Evolutionary conservation across 2,329 filamentous ascomycete genomes (phyloP), one percentile per base, ranked within the genome.

Genomic region (Scolecobasidium constrictum): DNA sequence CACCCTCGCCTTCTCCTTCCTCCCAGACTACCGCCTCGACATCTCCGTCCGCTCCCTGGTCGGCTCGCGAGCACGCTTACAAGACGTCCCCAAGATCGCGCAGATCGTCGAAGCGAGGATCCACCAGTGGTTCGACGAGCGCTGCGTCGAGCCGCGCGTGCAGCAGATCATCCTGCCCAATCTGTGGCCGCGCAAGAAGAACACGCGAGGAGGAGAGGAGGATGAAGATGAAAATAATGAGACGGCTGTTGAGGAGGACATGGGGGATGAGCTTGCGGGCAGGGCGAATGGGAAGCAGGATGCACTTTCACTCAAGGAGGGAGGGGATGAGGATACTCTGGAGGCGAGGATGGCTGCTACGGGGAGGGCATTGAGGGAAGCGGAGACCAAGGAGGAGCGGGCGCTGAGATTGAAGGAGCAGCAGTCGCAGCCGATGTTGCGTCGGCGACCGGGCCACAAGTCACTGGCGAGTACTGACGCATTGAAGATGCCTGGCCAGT

Each of bases 1-100:
- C 3, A 93, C 87, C 57, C 82, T 98, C 60, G 86, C 86, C 0
- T 96, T 98, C 62, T 93, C 86, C 44, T 98, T 98, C 57, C 72
- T 90, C 23, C 84, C 90, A 58, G 85, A 92, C 63, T 93, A 93
- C 64, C 72, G 85, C 19, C 71, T 93, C 16, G 86, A 92, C 59
- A 81, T 93, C 49, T 86, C 81, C 3, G 83, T 90, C 20, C 75
- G 83, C 48, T 87, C 83, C 42, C 70, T 92, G 12, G 74, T 93
- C 4, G 86, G 86, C 26, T 85, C 80, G 46, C 75, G 85, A n/a
- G 84, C 81, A 3, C 72, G 84, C 13, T 65, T 93, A 3, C 84
- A 92, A 56, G 85, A 93, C 57, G 83, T 93, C 1, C 86, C 86
- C 20, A 93, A 93, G 58, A 90, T 93, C 53, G 85, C 86, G 1